Conservation (phyloP, 2,329 filamentous ascomycete genomes). For the Colletotrichum sp. region DNA sequence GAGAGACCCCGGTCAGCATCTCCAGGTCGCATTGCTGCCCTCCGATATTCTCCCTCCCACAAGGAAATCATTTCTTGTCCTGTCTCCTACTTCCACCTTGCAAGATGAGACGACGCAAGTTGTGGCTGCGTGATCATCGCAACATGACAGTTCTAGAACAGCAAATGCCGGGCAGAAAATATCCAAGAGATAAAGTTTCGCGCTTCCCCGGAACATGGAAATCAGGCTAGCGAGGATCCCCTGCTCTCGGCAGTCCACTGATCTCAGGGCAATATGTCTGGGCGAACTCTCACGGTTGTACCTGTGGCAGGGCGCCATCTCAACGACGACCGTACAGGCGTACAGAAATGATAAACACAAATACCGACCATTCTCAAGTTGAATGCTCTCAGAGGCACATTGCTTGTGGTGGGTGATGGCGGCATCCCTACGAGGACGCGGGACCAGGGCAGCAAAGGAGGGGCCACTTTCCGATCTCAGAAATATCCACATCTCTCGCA, state of each 20-base stretch:
- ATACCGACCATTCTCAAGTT: background rate
- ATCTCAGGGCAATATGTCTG: background rate
- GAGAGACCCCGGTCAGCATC: background rate
- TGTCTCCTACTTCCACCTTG: background rate
- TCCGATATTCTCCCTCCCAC: background rate
- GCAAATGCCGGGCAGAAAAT: background rate
- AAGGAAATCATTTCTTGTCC: background rate
- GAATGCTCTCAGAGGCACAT: background rate
- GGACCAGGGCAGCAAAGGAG: background rate
- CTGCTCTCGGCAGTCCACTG: background rate
- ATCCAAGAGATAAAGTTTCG: background rate
- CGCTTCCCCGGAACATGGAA: background rate
- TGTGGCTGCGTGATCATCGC: background rate
- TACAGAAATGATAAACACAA: background rate
- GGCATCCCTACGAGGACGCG: background rate
- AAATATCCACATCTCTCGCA: background rate
- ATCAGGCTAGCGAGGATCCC: background rate
- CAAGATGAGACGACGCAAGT: background rate
- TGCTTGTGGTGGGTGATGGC: background rate
- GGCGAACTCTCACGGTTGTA: fast-evolving
- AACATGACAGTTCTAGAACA: background rate
- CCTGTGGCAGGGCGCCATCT: background rate
- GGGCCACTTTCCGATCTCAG: background rate
- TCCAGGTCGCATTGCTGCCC: background rate
- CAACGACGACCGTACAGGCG: background rate